Evolutionary conservation across 2,329 filamentous ascomycete genomes (phyloP).

Genomic region (Colletotrichum cordylinicola): DNA sequence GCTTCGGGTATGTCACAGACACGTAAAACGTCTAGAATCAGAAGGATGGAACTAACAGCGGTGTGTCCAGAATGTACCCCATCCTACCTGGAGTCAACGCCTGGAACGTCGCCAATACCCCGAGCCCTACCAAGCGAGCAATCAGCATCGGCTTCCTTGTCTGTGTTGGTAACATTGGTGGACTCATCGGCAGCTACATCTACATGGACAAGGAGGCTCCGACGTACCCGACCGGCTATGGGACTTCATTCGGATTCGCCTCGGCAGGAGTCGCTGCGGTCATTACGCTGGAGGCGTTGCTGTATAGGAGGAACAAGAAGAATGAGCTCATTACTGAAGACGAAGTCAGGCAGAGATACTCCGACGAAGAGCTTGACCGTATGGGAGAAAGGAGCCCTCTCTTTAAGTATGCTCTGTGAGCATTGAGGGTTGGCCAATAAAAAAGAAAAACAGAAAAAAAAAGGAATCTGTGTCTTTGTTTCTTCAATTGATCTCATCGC

Average conservation of each 20-base stretch:
- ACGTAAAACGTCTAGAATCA: no score
- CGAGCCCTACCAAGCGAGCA: slow-evolving; percentile 42
- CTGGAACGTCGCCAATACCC: slow-evolving; percentile 46
- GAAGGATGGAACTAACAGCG: not conserved
- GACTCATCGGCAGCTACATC: slow-evolving; percentile 29
- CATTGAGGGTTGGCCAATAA: not conserved
- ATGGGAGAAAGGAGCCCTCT: slow-evolving; percentile 37
- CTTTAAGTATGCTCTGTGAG: slow-evolving; percentile 33
- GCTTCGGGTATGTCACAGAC: slow-evolving; percentile 27
- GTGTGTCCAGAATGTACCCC: slow-evolving; percentile 41
- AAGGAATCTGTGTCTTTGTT: not conserved
- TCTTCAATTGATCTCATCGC: not conserved
- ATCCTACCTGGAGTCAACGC: slow-evolving; percentile 45
- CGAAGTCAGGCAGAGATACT: slow-evolving; percentile 31
- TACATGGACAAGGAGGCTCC: slow-evolving; percentile 22
- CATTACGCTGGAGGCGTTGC: slow-evolving; percentile 5
- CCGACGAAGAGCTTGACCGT: slow-evolving; percentile 30
- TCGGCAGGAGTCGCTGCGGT: slow-evolving; percentile 21
- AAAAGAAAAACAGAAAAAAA: not conserved
- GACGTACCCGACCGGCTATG: slow-evolving; percentile 20
- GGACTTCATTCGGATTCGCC: slow-evolving; percentile 11
- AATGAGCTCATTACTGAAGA: slow-evolving; percentile 28
- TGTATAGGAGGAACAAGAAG: slow-evolving; percentile 27
- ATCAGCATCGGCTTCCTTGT: slow-evolving; percentile 47
- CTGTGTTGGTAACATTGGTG: slow-evolving; percentile 43